These are phyloP conservation scores for Cocos nucifera DNA, from an alignment of 176 grass and related monocot species.

Conservation along the genomic window DNA sequence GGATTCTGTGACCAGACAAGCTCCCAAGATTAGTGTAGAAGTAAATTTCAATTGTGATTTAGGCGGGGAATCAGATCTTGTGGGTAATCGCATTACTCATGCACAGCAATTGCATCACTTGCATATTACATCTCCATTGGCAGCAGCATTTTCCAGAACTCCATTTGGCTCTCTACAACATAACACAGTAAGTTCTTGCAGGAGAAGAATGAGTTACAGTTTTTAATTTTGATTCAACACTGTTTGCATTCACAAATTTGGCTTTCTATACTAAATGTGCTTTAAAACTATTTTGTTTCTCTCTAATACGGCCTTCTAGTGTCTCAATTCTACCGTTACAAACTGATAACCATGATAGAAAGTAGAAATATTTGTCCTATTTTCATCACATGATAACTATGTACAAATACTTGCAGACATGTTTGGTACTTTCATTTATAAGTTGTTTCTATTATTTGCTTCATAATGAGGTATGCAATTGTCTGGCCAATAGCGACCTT, in stretches of 20 bases:
- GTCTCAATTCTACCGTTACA: not conserved
- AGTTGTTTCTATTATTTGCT: no score
- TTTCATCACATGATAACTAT: not conserved
- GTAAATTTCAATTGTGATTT: conserved; percentile 79
- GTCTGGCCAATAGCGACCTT: no score
- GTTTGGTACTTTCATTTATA: no score
- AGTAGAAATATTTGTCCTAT: not conserved
- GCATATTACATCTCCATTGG: conserved; percentile 65
- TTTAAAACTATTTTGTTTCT: no score
- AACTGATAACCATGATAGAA: not conserved
- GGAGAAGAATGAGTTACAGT: not conserved
- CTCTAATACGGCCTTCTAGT: not conserved
- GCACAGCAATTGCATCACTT: conserved; percentile 50
- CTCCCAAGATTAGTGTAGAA: conserved; percentile 52
- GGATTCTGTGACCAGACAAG: conserved; percentile 37
- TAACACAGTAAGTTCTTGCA: conserved; percentile 42
- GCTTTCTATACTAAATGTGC: no score
- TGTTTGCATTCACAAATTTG: not conserved
- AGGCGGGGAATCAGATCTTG: conserved; percentile 63
- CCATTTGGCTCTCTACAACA: conserved; percentile 56
- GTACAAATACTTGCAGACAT: no score
- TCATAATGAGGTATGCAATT: no score
- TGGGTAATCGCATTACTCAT: conserved; percentile 58
- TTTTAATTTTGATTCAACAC: not conserved
- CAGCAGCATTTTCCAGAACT: conserved; percentile 49